Evolutionary conservation across 345 rosid genomes (phyloP), one percentile per base, ranked within the genome.

Genomic region (Eucalyptus marginata): DNA sequence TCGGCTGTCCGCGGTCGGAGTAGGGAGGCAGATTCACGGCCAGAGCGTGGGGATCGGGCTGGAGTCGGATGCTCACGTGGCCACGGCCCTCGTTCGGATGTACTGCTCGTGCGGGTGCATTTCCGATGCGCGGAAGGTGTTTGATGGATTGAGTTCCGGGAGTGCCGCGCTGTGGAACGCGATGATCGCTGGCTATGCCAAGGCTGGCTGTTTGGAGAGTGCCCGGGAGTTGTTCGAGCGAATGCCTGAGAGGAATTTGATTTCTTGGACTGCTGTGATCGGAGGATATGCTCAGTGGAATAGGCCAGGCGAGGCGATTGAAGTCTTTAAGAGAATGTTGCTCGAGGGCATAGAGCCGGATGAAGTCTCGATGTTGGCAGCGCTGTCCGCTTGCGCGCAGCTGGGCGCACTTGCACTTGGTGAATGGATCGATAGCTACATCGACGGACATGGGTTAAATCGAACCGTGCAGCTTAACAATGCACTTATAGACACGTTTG

Each of bases 231-330:
- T 97, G 89, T 89, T 96, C 43, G 94, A 96, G 40, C 88, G 51
- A 43, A 96, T 95, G 97, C 96, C 95, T 52, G 91, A 86, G 88
- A 94, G 92, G 86, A 90, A 94, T 90, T 95, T 89, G 27, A 91
- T 96, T 92, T 92, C 96, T 89, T 97, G 98, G 98, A 96, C 99
- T 49, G 83, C 95, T 71, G 76, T 97, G 86, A 94, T 97, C 87
- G 88, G 97, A 16, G 99, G 95, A 14, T 94, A 93, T 54, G 95
- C 93, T 10, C 96, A 94, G 90, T 90, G 84, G 62, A 92, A 92
- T 84, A 90, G 91, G 59, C 92, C 95, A 27, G 91, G 88, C 13
- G 93, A 94, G 84, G 97, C 99, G 20, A 86, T 95, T 86, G 87
- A 86, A 66, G 83, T 93, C 58, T 97, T 97, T 88, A 90, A 92